A percentile compares a stretch with the other conserved stretches of the same genome.
Evolutionary conservation across 352 stramenopile genomes (phyloP).

Genomic region (Globisporangium nagaii): DNA sequence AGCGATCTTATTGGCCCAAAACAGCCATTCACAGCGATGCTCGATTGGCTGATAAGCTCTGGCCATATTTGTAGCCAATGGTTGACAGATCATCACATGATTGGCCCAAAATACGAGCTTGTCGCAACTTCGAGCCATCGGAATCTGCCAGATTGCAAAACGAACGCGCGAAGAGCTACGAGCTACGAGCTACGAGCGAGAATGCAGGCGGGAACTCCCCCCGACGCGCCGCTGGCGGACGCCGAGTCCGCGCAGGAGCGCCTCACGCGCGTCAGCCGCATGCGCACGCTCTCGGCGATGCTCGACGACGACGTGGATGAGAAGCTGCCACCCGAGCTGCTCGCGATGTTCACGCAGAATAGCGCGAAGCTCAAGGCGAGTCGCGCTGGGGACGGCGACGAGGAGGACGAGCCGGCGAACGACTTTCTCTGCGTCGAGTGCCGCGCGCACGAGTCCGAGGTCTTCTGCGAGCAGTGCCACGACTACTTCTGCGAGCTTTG

Average conservation of each 20-base stretch:
- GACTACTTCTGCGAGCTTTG: constrained; percentile 87
- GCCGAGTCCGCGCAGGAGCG: constrained; percentile 15
- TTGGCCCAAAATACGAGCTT: background rate
- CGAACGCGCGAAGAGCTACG: background rate
- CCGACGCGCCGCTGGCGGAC: background rate
- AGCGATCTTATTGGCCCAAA: background rate
- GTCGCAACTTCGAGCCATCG: too few relatives aligned
- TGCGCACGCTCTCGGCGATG: constrained; percentile 78
- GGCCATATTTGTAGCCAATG: background rate
- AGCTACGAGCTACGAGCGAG: too few relatives aligned
- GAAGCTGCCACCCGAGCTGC: constrained; percentile 38
- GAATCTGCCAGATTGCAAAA: background rate
- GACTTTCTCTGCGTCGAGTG: constrained; percentile 74
- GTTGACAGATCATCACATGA: background rate
- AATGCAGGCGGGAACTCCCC: background rate
- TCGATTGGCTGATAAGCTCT: background rate
- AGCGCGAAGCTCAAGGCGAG: constrained; percentile 9
- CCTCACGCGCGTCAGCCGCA: constrained; percentile 53
- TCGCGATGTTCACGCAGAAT: constrained; percentile 37
- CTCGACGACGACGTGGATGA: constrained; percentile 68
- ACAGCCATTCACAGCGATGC: background rate
- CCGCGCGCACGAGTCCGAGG: constrained; percentile 49
- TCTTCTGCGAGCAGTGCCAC: constrained; percentile 86
- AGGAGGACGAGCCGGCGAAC: constrained; percentile 15
- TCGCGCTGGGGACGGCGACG: constrained; percentile 1